Percentiles rank a stretch among this genome's conserved stretches.
Conservation (phyloP, 768 basidiomycete species). For the Peribolospora kevripleyi region DNA sequence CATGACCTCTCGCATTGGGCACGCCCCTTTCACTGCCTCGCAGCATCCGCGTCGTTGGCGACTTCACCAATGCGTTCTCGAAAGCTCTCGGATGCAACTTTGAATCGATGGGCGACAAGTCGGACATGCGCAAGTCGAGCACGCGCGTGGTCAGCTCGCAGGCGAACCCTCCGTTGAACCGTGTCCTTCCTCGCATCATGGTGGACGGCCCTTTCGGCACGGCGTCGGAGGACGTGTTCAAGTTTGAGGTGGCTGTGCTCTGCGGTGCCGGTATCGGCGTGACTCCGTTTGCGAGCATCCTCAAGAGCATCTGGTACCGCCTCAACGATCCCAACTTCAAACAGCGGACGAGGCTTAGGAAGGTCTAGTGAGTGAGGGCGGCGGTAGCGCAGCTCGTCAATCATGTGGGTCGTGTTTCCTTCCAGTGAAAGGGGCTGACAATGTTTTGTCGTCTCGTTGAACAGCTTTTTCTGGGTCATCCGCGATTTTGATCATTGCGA, state of each 20-base stretch:
- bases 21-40: no score
- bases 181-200: slow-evolving; percentile 72
- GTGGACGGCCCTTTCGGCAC: slow-evolving; percentile 87
- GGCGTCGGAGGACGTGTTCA: slow-evolving; percentile 36
- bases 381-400: no score
- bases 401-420: neutral
- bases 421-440: neutral
- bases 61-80: slow-evolving; percentile 65
- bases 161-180: slow-evolving; percentile 33
- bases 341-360: slow-evolving; percentile 58
- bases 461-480: slow-evolving; percentile 52
- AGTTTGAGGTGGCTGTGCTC: slow-evolving; percentile 21
- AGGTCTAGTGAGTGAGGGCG: slow-evolving; percentile 25
- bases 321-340: slow-evolving; percentile 57
- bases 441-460: slow-evolving; percentile 33
- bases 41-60: slow-evolving; percentile 30
- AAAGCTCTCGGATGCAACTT: slow-evolving; percentile 66
- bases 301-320: slow-evolving; percentile 42
- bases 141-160: slow-evolving; percentile 29
- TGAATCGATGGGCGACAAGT: slow-evolving; percentile 22
- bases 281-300: slow-evolving; percentile 70
- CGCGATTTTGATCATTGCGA: slow-evolving; percentile 71
- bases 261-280: slow-evolving; percentile 92
- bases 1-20: neutral
- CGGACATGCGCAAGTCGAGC: slow-evolving; percentile 14